Percentiles rank a stretch among this genome's conserved stretches.
Conservation (phyloP, 139 green algal genomes). For the Picochlorum sp. region DNA sequence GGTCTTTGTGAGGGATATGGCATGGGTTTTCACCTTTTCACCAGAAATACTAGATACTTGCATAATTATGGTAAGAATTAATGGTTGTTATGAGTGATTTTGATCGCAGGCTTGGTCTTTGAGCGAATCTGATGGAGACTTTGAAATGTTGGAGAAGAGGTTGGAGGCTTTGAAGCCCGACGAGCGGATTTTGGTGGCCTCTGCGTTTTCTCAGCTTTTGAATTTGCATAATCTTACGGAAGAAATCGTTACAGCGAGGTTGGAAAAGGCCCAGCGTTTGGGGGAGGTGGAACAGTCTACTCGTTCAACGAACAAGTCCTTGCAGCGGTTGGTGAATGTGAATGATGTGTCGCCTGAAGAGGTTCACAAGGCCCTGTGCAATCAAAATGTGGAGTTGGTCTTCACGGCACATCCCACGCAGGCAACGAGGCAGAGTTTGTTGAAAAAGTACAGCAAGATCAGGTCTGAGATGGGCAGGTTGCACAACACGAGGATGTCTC, state of each 20-base stretch:
- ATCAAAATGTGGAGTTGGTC: constrained; percentile 75
- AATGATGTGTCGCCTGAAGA: constrained; percentile 44
- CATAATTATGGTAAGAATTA: background rate
- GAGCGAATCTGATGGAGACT: constrained; percentile 55
- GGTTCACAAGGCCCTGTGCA: constrained; percentile 67
- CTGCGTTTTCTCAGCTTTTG: constrained; percentile 79
- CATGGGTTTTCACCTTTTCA: no score
- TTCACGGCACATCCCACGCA: constrained; percentile 86
- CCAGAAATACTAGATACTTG: no score
- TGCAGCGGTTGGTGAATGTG: constrained; percentile 58
- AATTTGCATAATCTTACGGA: constrained; percentile 91
- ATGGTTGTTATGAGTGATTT: background rate
- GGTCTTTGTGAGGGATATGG: no score
- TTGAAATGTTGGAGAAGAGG: constrained; percentile 71
- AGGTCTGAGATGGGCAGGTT: constrained; percentile 59
- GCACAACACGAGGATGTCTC: constrained; percentile 70
- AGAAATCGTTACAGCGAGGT: constrained; percentile 62
- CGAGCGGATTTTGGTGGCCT: constrained; percentile 75
- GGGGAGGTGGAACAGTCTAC: constrained; percentile 69
- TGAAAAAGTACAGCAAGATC: constrained; percentile 76
- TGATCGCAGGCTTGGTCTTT: constrained; percentile 51
- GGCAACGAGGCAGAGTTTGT: constrained; percentile 61
- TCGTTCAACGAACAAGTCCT: constrained; percentile 72
- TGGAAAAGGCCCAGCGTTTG: constrained; percentile 56
- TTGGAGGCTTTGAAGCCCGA: constrained; percentile 62